Base-by-base conservation (phyloP, 129 eudicot species). In the sunflower (Helianthus annuus) region DNA sequence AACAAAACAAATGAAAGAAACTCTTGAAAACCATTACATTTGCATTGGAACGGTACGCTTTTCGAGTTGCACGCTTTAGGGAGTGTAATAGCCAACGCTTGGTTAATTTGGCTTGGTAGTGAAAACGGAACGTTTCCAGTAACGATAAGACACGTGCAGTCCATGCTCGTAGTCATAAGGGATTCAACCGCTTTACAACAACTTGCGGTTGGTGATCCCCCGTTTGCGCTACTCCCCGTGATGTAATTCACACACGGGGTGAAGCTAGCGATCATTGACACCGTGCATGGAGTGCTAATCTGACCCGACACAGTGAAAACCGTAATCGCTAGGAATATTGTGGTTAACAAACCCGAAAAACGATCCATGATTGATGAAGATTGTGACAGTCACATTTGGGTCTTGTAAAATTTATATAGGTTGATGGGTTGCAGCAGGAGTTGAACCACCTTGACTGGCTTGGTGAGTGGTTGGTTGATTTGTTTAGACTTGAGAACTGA, bases 101-200 rank as follows among this genome's bases (percentile, higher is more conserved):
- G 80, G 49, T 74, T 92, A 7, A 84, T 72, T 5, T 85, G 80
- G 10, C 79, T 66, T 1, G 92, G 92, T 7, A 89, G 70, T 6
- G 92, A 69, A 42, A 92, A 32, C 2, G 96, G 95, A 16, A 93
- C 92, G 49, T 81, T 84, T 15, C 95, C 98, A 0, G 95, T 93
- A 10, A 93, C 64, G 1, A 92, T 78, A 40, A 92, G 92, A 68
- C 98, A 92, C n/a, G 78, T 51, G 57, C 98, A 92, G 44, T 85
- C 85, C 76, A 88, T 75, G 79, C 89, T 78, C 1, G 66, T 69
- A 6, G 55, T 29, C 84, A 72, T 71, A 12, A 89, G 72, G 10
- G 96, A 79, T 60, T 60, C 80, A 4, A 93, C 71, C 0, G 87
- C 78, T 19, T 75, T 17, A 71, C 98, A 93, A 76, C 98, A 93